A percentile compares a stretch with the other conserved stretches of the same genome.
phyloP scores from a whole-genome alignment of 2,329 filamentous ascomycete species.

The Trichoderma breve region DNA sequence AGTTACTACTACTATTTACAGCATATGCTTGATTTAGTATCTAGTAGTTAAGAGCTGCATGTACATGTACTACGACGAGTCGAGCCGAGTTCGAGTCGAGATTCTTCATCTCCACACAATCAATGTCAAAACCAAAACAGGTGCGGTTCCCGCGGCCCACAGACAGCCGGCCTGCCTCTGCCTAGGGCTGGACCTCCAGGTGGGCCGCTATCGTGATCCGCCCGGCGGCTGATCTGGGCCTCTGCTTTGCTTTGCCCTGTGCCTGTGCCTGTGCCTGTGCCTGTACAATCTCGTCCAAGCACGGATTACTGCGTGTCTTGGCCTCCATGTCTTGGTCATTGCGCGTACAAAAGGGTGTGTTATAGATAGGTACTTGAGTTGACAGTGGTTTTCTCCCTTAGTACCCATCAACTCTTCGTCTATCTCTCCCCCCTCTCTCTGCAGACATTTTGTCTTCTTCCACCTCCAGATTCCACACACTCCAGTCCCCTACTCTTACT shows the following conservation, averaged over 20 bases:
- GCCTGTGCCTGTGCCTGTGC: background rate
- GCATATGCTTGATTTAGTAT: background rate
- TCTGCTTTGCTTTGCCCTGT: background rate
- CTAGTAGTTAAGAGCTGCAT: too few relatives aligned
- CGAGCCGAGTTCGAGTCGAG: background rate
- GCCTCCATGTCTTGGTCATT: background rate
- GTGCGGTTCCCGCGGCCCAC: background rate
- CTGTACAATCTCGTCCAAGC: background rate
- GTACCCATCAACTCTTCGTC: too few relatives aligned
- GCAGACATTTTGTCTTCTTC: background rate
- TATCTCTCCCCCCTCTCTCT: too few relatives aligned
- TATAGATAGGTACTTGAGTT: background rate
- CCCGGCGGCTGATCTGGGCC: background rate
- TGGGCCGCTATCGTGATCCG: conserved; percentile 1
- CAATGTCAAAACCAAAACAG: background rate
- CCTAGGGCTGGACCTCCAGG: background rate
- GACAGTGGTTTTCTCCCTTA: background rate
- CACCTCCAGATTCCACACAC: background rate
- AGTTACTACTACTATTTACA: background rate
- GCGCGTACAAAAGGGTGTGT: too few relatives aligned
- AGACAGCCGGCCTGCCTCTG: background rate
- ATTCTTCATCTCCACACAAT: background rate
- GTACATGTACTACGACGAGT: background rate
- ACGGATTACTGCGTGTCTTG: background rate
- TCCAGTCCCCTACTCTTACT: background rate